phyloP scores from a whole-genome alignment of 768 basidiomycete genomes.

The Boletellus ananas region DNA sequence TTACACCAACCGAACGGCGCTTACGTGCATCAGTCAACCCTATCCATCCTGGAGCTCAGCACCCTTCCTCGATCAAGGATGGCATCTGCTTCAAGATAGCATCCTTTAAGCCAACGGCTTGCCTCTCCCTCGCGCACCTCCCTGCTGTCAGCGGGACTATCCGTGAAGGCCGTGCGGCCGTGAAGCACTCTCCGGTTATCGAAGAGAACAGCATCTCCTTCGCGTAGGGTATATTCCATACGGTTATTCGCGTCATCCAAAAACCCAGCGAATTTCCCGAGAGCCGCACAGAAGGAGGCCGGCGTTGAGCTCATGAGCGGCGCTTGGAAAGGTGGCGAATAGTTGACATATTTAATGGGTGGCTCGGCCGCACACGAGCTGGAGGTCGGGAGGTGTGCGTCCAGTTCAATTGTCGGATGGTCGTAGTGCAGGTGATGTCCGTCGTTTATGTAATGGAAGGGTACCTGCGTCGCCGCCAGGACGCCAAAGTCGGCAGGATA shows the following conservation, averaged over 20 bases:
- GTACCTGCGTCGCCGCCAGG: constrained; percentile 64
- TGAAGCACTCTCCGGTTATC: constrained; percentile 91
- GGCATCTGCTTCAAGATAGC: constrained; percentile 67
- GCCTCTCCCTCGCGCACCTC: constrained; percentile 44
- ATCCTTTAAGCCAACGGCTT: constrained; percentile 89
- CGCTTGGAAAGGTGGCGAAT: constrained; percentile 94
- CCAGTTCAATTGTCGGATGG: constrained; percentile 76
- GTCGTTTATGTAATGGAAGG: constrained; percentile 90
- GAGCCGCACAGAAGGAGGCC: constrained; percentile 54
- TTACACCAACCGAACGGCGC: neutral
- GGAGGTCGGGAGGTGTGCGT: constrained; percentile 16
- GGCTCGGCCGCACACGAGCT: constrained; percentile 7
- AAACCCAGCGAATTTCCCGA: constrained; percentile 55
- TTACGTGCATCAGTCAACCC: constrained; percentile 1
- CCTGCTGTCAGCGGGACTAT: constrained; percentile 27
- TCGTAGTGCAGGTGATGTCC: constrained; percentile 72
- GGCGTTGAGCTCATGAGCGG: constrained; percentile 56
- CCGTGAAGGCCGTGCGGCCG: constrained; percentile 74
- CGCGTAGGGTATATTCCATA: constrained; percentile 63
- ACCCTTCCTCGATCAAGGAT: constrained; percentile 55
- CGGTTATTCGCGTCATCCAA: constrained; percentile 50
- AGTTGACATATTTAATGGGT: constrained; percentile 70
- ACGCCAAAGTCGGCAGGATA: constrained; percentile 52
- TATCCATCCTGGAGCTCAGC: constrained; percentile 32
- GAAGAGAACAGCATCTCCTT: constrained; percentile 87